A percentile compares a stretch with the other conserved stretches of the same genome.
phyloP scores from a whole-genome alignment of 805 yeast genomes.

The Candida glaebosa region DNA sequence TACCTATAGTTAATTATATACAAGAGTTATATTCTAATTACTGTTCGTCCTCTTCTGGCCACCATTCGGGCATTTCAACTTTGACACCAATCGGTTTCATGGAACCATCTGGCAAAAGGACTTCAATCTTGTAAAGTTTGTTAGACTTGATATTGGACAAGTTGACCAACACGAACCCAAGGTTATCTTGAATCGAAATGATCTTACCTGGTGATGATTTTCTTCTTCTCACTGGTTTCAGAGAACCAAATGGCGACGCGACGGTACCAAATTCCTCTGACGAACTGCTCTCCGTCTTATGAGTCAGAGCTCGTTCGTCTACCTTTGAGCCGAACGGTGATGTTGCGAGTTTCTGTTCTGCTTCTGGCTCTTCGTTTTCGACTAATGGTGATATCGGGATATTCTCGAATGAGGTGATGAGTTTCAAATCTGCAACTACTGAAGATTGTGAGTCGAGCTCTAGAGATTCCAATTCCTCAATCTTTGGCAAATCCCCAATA shows the following conservation, averaged over 20 bases:
- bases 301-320: too few species aligned
- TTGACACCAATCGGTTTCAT: slow-evolving; percentile 39
- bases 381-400: slow-evolving; percentile 18
- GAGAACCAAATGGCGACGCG: slow-evolving; percentile 7
- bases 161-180: slow-evolving; percentile 63
- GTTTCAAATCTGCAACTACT: slow-evolving; percentile 14
- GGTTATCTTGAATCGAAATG: slow-evolving; percentile 50
- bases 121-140: slow-evolving; percentile 27
- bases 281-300: too few species aligned
- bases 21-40: too few species aligned
- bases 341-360: too few species aligned
- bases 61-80: slow-evolving; percentile 68
- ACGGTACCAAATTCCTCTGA: too few species aligned
- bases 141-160: slow-evolving; percentile 44
- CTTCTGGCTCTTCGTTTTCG: slow-evolving; percentile 13
- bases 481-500: slow-evolving; percentile 8
- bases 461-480: slow-evolving; percentile 10
- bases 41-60: slow-evolving; percentile 46
- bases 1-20: too few species aligned
- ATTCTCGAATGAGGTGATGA: slow-evolving; percentile 11
- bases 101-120: slow-evolving; percentile 20
- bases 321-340: too few species aligned
- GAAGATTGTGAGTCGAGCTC: slow-evolving; percentile 14
- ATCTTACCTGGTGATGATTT: slow-evolving; percentile 56
- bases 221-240: slow-evolving; percentile 27